Evolutionary conservation across 2,329 filamentous ascomycete genomes (phyloP), one percentile per base, ranked within the genome.

Genomic region (Fusarium siculi): DNA sequence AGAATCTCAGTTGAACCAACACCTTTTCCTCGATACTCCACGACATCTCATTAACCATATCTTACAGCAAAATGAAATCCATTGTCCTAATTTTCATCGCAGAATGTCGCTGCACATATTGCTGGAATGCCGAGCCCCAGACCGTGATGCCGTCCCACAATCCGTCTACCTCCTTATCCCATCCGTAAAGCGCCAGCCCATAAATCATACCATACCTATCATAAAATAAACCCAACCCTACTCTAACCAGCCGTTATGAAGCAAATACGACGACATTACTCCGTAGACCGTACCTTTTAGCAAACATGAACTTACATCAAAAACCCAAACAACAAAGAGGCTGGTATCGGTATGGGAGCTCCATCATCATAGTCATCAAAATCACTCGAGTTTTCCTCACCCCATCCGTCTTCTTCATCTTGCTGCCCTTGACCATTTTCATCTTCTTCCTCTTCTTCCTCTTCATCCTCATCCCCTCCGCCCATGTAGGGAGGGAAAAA

Each of bases 291-390:
- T 50, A 30, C 60, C 34, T 74, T 50, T 44, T 36, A 55, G 34
- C 34, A 28, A 23, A 53, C 21, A 28, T 28, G 18, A 44, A 49
- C 55, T 71, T 63, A 78, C 67, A 76, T 74, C 28, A 75, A 62
- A 46, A 77, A 70, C 37, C 76, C 64, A 61, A 78, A 46, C 15
- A 77, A 54, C 18, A 78, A 43, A 12, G 73, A 70, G 9, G 73
- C 56, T n/a, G 76, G 53, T 46, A 76, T 68, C 16, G 64, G 60
- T 42, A 70, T 70, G 28, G 60, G 69, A 25, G 25, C 73, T 21
- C 60, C 70, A 34, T 74, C 74, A n/a, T 72, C 75, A 40, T 76
- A 73, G 19, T 75, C 75, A 39, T 77, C 69, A 32, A 63, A 73
- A 23, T 75, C 73, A 62, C 63, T 68, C 34, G 49, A 59, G 30